Base-by-base conservation (phyloP, 148 eudicot species). In the Persicaria tinctoria region DNA sequence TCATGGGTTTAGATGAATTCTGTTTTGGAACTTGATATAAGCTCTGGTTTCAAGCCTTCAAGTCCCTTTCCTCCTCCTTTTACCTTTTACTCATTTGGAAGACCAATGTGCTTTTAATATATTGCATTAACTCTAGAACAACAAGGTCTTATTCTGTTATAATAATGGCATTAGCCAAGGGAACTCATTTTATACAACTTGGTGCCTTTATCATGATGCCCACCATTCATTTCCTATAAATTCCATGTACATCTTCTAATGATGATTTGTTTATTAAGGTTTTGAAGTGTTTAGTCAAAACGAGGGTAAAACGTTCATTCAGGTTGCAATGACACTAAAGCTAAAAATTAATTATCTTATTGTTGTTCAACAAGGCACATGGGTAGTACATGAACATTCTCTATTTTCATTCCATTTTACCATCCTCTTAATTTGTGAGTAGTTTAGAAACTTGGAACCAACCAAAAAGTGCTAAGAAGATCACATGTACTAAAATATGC, bases 1-100 rank as follows among this genome's bases (percentile, higher is more conserved):
- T 68, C 46, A 72, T 71, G 73, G 51, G 47, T 74, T 44, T 51
- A 18, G 68, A 32, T 62, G 63, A 27, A 51, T 12, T 46, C 41
- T 46, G 51, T 12, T 47, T 50, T 68, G 17, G 51, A 45, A 38
- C 71, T 68, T 45, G 46, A 38, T 45, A 8, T 9, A 13, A 23
- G 45, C 45, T 62, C 32, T 27, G 68, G 8, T 44, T 27, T 62
- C 68, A 23, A 62, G 44, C 3, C 14, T 62, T 62, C 68, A 62
- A 20, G 46, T 3, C 32, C 68, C 32, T 27, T 62, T 18, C 32
- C 45, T 27, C 53, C 12, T 50, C 12, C 5, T 20, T 20, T 20
- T 20, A 20, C 23, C 23, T 20, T 20, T 20, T 20, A 20, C 23
- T 20, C 23, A 20, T 20, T 20, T 20, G 23, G 23, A 20, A 20